These are phyloP conservation scores for Brassica carinata DNA, from an alignment of 345 rosid species.

Conservation along the genomic window DNA sequence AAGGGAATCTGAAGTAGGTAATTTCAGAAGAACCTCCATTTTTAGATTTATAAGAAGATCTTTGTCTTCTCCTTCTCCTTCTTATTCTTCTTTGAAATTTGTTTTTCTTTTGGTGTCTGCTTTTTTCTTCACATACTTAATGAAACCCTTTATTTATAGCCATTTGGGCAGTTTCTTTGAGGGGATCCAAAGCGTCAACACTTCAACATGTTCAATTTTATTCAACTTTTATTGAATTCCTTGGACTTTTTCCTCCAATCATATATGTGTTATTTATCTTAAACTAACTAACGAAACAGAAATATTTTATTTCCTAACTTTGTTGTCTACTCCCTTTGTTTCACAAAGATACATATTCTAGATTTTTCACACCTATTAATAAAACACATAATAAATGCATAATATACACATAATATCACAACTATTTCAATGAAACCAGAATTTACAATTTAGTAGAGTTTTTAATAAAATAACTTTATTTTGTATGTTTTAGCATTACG, in stretches of 20 bases:
- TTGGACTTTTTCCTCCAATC: conserved; percentile 32
- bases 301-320: conserved; percentile 16
- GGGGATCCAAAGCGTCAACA: conserved; percentile 68
- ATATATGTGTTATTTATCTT: conserved; percentile 22
- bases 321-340: background rate
- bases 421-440: background rate
- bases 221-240: conserved; percentile 17
- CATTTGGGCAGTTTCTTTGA: conserved; percentile 37
- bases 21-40: conserved; percentile 49
- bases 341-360: too few relatives aligned
- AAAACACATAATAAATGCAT: too few relatives aligned
- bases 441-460: too few relatives aligned
- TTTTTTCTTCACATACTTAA: conserved; percentile 14
- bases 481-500: background rate
- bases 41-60: conserved; percentile 6
- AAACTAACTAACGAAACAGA: conserved; percentile 6
- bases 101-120: background rate
- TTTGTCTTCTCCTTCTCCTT: conserved; percentile 24
- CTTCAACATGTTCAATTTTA: conserved; percentile 41
- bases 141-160: conserved; percentile 39
- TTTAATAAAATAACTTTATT: too few relatives aligned
- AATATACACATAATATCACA: conserved; percentile 1
- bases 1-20: conserved; percentile 36
- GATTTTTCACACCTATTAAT: too few relatives aligned
- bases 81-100: conserved; percentile 22